Base-by-base conservation (phyloP, 2,329 filamentous ascomycete species). In the Microcyclosporella mali region DNA sequence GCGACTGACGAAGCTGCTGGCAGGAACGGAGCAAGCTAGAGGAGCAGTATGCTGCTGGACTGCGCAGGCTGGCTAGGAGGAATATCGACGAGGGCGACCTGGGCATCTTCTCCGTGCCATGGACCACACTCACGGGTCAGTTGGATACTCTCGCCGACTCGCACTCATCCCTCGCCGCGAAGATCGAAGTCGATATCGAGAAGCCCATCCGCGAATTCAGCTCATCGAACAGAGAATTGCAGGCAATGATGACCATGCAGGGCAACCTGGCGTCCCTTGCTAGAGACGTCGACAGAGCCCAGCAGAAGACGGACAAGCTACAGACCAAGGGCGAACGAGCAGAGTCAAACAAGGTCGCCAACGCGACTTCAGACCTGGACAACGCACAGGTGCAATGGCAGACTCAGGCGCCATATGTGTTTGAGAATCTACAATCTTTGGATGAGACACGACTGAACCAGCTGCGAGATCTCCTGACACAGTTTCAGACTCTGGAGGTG, bases 21-120 rank as follows among this genome's bases (percentile, higher is more conserved):
- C 65, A 97, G 90, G 92, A 98, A 72, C 87, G 92, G 56, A 84
- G 89, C 64, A 85, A 82, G 59, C 76, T 97, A 50, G 92, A 98
- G 68, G 90, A 97, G 60, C 77, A 82, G 61, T 98, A 98, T 68
- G 85, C 87, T 35, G 74, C 81, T 57, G 82, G 84, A 33, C 71
- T 98, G 56, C 83, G 83, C 59, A 94, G 85, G 70, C 79, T 98
- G 50, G 77, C 84, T 47, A 77, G 81, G 59, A 51, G 46, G 40
- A 45, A 52, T 9, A 46, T 63, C 62, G 75, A 81, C 51, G 77
- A 80, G 39, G 83, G 83, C 6, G 87, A 95, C 58, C 75, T 98
- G 51, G 92, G 92, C 51, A 81, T 95, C 54, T 97, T 98, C 64
- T 83, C 89, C 53, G 73, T 79, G 43, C 87, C 92, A 61, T 98